A percentile compares a stretch with the other conserved stretches of the same genome.
These are phyloP conservation scores for Fraxinus paxiana DNA, from an alignment of 305 asterid genomes.

Conservation along the genomic window DNA sequence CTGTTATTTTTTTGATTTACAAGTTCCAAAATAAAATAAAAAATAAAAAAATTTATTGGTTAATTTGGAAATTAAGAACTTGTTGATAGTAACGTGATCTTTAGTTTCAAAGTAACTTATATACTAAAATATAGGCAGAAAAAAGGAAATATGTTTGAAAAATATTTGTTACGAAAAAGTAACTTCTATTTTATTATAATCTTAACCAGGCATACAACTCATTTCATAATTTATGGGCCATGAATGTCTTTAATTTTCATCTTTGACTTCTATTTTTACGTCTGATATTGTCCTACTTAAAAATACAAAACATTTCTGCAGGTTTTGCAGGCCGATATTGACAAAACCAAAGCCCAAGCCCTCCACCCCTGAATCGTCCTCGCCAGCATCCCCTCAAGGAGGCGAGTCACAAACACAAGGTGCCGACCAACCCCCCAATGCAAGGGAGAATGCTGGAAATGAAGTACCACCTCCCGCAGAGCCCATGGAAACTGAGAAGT, in stretches of 20 bases:
- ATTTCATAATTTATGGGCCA: not conserved
- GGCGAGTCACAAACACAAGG: slow-evolving; percentile 45
- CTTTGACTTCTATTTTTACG: not conserved
- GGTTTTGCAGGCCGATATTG: slow-evolving; percentile 76
- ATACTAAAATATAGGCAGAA: not conserved
- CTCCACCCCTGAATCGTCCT: slow-evolving; percentile 53
- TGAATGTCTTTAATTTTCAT: not conserved
- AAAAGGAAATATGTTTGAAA: not conserved
- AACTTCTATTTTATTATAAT: not conserved
- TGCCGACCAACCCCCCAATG: not conserved
- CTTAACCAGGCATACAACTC: not conserved
- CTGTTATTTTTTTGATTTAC: not conserved
- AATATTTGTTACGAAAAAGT: not conserved
- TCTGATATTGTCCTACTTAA: not conserved
- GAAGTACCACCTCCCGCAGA: slow-evolving; percentile 31
- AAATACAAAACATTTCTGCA: slow-evolving; percentile 19
- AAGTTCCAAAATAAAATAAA: no score
- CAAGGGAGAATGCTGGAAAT: not conserved
- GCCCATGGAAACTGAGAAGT: slow-evolving; percentile 42
- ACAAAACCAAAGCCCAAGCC: slow-evolving; percentile 76
- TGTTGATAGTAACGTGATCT: not conserved
- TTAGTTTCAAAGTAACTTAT: not conserved
- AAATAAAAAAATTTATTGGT: not conserved
- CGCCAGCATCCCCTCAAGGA: slow-evolving; percentile 55
- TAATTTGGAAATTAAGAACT: not conserved